Evolutionary conservation across 2,329 filamentous ascomycete species (phyloP).

Genomic region (Colletotrichum aenigma): DNA sequence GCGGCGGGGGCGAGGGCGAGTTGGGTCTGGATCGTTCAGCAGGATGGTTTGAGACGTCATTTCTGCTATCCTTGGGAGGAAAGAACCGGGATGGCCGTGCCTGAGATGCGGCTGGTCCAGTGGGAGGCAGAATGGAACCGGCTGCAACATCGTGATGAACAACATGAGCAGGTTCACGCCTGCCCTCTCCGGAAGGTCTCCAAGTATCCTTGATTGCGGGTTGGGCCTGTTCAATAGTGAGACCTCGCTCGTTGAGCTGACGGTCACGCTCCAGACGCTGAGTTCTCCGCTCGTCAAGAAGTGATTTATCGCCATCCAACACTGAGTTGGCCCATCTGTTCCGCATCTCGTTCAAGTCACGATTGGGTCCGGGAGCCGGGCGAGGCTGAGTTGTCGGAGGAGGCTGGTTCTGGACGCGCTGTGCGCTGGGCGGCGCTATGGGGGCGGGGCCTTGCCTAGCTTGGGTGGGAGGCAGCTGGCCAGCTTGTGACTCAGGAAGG

Average conservation of each 20-base stretch:
- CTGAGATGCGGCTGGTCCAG: conserved; percentile 41
- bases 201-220: conserved; percentile 58
- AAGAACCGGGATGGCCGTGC: conserved; percentile 66
- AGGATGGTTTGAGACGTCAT: conserved; percentile 36
- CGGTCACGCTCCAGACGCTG: conserved; percentile 47
- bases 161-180: conserved; percentile 34
- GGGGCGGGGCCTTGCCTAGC: conserved; percentile 47
- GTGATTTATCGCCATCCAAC: conserved; percentile 50
- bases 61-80: conserved; percentile 55
- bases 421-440: conserved; percentile 40
- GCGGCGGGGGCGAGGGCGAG: conserved; percentile 75
- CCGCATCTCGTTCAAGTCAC: conserved; percentile 17
- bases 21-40: conserved; percentile 47
- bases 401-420: conserved; percentile 18
- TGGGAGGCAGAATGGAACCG: conserved; percentile 28
- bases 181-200: conserved; percentile 47
- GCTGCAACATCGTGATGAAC: conserved; percentile 26
- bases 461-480: conserved; percentile 30
- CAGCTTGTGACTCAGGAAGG: conserved; percentile 42
- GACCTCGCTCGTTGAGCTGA: conserved; percentile 47
- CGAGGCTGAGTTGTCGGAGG: background rate
- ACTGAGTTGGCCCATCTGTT: conserved; percentile 49
- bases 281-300: conserved; percentile 41
- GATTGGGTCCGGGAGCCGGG: background rate
- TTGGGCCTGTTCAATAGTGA: conserved; percentile 48